Conservation (phyloP, 192 early-diverging fungal genomes). For the Coemansia sp. region DNA sequence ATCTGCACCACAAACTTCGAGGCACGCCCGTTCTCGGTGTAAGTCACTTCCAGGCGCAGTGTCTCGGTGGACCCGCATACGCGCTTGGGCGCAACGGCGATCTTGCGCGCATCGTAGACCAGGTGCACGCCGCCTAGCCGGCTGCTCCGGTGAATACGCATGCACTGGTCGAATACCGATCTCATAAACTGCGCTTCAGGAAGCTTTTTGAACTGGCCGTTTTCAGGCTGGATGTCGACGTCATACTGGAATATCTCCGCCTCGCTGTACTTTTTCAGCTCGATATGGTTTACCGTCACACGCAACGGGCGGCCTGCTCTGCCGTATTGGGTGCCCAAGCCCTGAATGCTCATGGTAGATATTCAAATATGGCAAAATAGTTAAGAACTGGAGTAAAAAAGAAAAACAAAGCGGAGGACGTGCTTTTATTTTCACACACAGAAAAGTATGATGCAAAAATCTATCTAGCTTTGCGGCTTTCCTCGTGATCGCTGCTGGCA, state of each 20-base stretch:
- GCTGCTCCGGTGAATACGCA: conserved; percentile 44
- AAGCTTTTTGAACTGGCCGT: conserved; percentile 24
- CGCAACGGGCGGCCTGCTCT: conserved; percentile 37
- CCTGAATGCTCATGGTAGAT: too few species aligned
- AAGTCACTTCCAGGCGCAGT: conserved; percentile 56
- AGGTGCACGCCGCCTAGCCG: conserved; percentile 61
- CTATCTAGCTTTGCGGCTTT: conserved; percentile 1
- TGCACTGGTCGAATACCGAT: conserved; percentile 62
- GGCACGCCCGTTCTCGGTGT: conserved; percentile 36
- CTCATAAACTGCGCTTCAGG: conserved; percentile 60
- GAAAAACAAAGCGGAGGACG: too few species aligned
- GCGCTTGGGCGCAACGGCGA: conserved; percentile 76
- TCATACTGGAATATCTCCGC: conserved; percentile 86
- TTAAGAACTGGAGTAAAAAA: too few species aligned
- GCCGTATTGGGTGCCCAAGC: conserved; percentile 29
- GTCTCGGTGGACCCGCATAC: conserved; percentile 66
- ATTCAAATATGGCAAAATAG: too few species aligned
- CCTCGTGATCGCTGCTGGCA: neutral
- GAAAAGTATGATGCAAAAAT: too few species aligned
- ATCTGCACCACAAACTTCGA: conserved; percentile 59
- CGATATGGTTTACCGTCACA: conserved; percentile 76
- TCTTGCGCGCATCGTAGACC: conserved; percentile 84
- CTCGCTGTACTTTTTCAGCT: conserved; percentile 63
- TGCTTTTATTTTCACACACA: too few species aligned
- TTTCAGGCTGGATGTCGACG: conserved; percentile 66